These are phyloP conservation scores for Colletotrichum theobromicola DNA, from an alignment of 2,329 filamentous ascomycete genomes.

Conservation along the genomic window DNA sequence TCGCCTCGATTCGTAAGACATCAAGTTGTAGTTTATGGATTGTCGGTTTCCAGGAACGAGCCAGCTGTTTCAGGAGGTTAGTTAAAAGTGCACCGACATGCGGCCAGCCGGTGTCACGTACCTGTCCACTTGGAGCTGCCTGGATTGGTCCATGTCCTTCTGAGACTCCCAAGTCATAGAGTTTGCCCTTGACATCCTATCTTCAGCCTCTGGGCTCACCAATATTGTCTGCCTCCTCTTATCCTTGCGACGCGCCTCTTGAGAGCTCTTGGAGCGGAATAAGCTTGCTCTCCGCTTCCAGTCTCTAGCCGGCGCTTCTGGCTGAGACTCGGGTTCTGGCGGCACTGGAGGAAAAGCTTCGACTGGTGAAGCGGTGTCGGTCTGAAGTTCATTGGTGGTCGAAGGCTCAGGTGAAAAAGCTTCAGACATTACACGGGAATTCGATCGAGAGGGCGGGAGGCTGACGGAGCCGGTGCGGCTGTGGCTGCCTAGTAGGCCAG, in stretches of 20 bases:
- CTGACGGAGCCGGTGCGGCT: conserved; percentile 33
- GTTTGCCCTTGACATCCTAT: conserved; percentile 21
- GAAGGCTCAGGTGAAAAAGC: conserved; percentile 2
- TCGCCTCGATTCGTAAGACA: conserved; percentile 51
- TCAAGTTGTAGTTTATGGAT: conserved; percentile 48
- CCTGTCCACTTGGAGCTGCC: conserved; percentile 20
- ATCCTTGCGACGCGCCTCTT: background rate
- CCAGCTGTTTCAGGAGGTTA: conserved; percentile 30
- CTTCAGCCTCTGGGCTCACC: conserved; percentile 7
- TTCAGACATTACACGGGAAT: background rate
- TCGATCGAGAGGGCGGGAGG: conserved; percentile 22
- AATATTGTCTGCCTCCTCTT: conserved; percentile 1
- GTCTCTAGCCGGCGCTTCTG: background rate
- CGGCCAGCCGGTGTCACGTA: background rate
- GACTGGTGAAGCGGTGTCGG: background rate
- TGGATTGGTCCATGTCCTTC: conserved; percentile 22
- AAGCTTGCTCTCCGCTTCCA: conserved; percentile 21
- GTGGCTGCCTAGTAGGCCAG: conserved; percentile 45
- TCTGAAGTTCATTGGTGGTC: background rate
- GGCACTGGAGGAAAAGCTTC: background rate
- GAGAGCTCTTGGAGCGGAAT: conserved; percentile 23
- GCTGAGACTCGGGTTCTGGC: background rate
- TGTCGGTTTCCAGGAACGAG: conserved; percentile 36
- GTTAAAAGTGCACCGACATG: background rate
- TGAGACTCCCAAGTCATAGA: conserved; percentile 23